These are phyloP conservation scores for Leccinum subgranulosum DNA, from an alignment of 768 basidiomycete genomes.

Conservation along the genomic window DNA sequence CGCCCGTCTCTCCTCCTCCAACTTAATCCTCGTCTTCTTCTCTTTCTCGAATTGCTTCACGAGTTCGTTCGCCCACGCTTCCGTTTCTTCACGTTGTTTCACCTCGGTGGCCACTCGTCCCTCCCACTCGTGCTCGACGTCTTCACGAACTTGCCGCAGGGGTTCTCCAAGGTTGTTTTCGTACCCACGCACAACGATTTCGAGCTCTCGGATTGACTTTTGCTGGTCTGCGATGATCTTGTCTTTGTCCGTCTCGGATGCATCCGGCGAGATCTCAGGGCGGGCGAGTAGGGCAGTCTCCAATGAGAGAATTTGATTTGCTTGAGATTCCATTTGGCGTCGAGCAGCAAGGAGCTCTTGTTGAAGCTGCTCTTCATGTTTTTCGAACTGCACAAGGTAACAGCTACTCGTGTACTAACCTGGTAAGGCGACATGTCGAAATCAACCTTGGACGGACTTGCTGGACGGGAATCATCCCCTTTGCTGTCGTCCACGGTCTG, in stretches of 20 bases:
- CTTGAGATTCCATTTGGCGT: slow-evolving; percentile 75
- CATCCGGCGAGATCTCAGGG: slow-evolving; percentile 61
- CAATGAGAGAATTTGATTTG: slow-evolving; percentile 78
- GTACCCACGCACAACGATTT: slow-evolving; percentile 66
- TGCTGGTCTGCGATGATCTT: slow-evolving; percentile 68
- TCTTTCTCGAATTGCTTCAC: slow-evolving; percentile 77
- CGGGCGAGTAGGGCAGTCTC: slow-evolving; percentile 74
- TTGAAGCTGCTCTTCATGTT: slow-evolving; percentile 53
- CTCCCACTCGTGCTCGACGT: slow-evolving; percentile 73
- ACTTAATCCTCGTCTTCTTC: slow-evolving; percentile 61
- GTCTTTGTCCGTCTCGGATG: slow-evolving; percentile 72
- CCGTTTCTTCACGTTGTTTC: slow-evolving; percentile 61
- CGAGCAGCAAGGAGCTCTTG: slow-evolving; percentile 82
- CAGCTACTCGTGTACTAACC: slow-evolving; percentile 34
- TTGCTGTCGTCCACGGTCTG: slow-evolving; percentile 71
- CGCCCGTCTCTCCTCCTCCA: slow-evolving; percentile 77
- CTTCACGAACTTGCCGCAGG: slow-evolving; percentile 60
- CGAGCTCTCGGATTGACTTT: slow-evolving; percentile 75
- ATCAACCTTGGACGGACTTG: slow-evolving; percentile 84
- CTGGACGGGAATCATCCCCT: slow-evolving; percentile 70
- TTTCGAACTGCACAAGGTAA: background rate
- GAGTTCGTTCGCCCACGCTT: slow-evolving; percentile 71
- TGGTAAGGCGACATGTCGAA: slow-evolving; percentile 89
- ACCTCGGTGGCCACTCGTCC: slow-evolving; percentile 57
- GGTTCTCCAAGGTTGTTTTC: slow-evolving; percentile 74